Evolutionary conservation across 768 basidiomycete species (phyloP).

Genomic region (Serendipita vermifera): DNA sequence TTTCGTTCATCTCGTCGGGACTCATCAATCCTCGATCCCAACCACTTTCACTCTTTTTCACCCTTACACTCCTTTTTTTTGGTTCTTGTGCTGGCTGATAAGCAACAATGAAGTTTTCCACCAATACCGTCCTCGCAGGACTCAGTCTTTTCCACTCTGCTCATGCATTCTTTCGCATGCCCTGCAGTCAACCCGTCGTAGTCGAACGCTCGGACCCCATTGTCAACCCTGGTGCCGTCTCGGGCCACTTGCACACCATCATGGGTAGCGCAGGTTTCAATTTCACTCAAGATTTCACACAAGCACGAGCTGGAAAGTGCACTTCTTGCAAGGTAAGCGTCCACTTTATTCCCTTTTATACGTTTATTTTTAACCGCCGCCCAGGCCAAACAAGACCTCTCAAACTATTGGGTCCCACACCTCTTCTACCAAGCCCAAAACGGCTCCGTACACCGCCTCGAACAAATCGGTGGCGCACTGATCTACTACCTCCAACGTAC

Average conservation of each 20-base stretch:
- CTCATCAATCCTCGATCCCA: too few species aligned
- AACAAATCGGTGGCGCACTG: slow-evolving; percentile 10
- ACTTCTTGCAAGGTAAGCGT: slow-evolving; percentile 9
- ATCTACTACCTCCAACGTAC: slow-evolving; percentile 12
- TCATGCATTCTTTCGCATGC: slow-evolving; percentile 12
- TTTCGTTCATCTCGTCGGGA: too few species aligned
- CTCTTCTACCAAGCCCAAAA: slow-evolving; percentile 12
- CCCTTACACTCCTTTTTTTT: too few species aligned
- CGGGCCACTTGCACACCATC: slow-evolving; percentile 10
- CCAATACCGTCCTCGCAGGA: too few species aligned
- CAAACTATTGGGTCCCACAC: slow-evolving; percentile 12
- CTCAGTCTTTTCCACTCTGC: background rate
- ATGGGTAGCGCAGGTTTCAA: slow-evolving; percentile 3
- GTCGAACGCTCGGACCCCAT: slow-evolving; percentile 9
- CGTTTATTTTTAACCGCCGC: background rate
- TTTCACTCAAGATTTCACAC: background rate
- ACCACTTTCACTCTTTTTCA: too few species aligned
- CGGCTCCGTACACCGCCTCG: slow-evolving; percentile 8
- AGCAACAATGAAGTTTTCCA: too few species aligned
- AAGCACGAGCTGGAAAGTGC: background rate
- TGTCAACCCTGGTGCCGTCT: slow-evolving; percentile 9
- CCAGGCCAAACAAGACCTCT: background rate
- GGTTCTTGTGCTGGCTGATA: too few species aligned
- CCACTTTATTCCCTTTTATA: background rate
- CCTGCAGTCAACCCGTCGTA: slow-evolving; percentile 10